phyloP scores from a whole-genome alignment of 2,329 filamentous ascomycete species.

The Coniochaeta sp. region DNA sequence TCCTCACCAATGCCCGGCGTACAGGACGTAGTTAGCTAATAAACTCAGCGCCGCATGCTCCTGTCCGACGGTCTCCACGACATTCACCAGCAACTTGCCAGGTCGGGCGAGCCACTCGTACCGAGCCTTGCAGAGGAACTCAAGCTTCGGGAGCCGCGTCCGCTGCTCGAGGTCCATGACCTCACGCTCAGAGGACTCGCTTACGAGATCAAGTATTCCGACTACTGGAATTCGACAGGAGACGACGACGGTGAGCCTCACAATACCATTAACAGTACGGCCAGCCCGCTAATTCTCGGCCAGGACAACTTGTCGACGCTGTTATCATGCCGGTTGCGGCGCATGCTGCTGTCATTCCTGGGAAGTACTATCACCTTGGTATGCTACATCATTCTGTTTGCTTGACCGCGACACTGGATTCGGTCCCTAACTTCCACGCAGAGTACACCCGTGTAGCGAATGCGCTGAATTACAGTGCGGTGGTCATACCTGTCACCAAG shows the following conservation, averaged over 20 bases:
- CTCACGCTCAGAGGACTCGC: conserved; percentile 45
- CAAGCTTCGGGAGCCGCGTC: conserved; percentile 13
- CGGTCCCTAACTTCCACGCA: background rate
- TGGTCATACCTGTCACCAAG: conserved; percentile 46
- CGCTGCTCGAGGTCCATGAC: conserved; percentile 25
- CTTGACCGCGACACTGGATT: no score
- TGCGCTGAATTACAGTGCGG: conserved; percentile 46
- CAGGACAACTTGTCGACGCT: conserved; percentile 45
- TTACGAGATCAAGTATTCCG: conserved; percentile 50
- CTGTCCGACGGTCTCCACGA: conserved; percentile 21
- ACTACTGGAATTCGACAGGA: conserved; percentile 54
- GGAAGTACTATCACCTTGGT: conserved; percentile 31
- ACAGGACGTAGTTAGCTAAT: background rate
- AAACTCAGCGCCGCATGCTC: background rate
- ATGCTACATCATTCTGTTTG: background rate
- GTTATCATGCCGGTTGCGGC: conserved; percentile 43
- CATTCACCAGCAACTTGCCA: conserved; percentile 36
- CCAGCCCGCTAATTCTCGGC: conserved; percentile 11
- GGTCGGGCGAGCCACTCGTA: conserved; percentile 47
- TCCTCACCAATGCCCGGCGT: background rate
- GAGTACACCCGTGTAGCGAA: conserved; percentile 30
- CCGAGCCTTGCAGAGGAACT: conserved; percentile 30
- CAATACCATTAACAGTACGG: conserved; percentile 14
- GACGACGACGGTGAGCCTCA: conserved; percentile 29
- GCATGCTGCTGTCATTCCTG: conserved; percentile 37